These are phyloP conservation scores for Pyricularia pennisetigena DNA, from an alignment of 2,329 filamentous ascomycete species.

Conservation along the genomic window DNA sequence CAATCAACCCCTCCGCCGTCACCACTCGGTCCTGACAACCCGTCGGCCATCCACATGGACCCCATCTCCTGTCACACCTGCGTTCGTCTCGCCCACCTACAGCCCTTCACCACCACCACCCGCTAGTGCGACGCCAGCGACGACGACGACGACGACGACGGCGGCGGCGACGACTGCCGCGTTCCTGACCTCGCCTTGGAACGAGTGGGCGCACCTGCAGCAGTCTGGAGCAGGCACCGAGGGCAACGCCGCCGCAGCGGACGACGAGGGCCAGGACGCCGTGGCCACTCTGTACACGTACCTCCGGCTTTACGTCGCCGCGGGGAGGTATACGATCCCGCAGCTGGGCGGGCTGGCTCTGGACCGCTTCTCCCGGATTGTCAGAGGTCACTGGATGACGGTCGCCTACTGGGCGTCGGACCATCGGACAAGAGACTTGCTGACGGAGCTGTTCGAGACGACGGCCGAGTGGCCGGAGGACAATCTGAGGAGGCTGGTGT, in stretches of 20 bases:
- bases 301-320: conserved; percentile 21
- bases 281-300: conserved; percentile 10
- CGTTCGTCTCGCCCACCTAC: not conserved
- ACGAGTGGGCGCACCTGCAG: conserved; percentile 1
- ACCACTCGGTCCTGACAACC: conserved; percentile 6
- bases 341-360: not conserved
- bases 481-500: not conserved
- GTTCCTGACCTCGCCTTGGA: not conserved
- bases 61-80: not conserved
- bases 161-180: not conserved
- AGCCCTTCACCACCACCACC: not conserved
- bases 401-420: not conserved
- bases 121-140: not conserved
- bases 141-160: not conserved
- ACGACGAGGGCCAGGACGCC: not conserved
- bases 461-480: not conserved
- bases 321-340: conserved; percentile 25
- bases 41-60: not conserved
- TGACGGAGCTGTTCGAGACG: conserved; percentile 1
- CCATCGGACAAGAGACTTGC: not conserved
- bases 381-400: not conserved
- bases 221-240: not conserved
- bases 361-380: not conserved
- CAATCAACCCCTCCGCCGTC: not conserved
- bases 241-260: not conserved